Percentiles rank a stretch among this genome's conserved stretches.
phyloP scores from a whole-genome alignment of 2,329 filamentous ascomycete species.

The Fusarium avenaceum region DNA sequence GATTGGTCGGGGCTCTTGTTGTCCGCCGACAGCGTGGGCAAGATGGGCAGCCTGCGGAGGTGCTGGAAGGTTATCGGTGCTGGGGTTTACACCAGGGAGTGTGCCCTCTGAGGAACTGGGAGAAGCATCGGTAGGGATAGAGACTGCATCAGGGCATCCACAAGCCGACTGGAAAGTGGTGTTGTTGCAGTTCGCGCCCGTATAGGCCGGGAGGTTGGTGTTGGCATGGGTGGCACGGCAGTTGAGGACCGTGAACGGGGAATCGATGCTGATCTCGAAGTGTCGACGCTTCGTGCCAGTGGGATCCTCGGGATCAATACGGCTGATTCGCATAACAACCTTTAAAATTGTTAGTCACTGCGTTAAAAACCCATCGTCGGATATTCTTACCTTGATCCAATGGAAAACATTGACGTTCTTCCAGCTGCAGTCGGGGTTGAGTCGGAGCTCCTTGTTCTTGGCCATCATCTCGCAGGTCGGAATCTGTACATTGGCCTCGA shows the following conservation, averaged over 20 bases:
- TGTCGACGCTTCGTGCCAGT: conserved; percentile 80
- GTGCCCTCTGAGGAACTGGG: conserved; percentile 73
- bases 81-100: conserved; percentile 58
- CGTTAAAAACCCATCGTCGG: background rate
- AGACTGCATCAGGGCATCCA: conserved; percentile 69
- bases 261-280: conserved; percentile 97
- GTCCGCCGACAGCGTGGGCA: conserved; percentile 50
- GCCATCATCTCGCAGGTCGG: conserved; percentile 91
- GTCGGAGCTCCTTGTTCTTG: conserved; percentile 72
- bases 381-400: conserved; percentile 85
- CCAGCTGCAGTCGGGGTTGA: conserved; percentile 94
- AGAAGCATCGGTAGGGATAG: conserved; percentile 70
- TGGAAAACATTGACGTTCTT: conserved; percentile 94
- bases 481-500: conserved; percentile 93
- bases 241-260: conserved; percentile 91
- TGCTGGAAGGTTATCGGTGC: conserved; percentile 56
- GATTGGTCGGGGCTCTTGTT: conserved; percentile 75
- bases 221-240: conserved; percentile 95
- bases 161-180: conserved; percentile 61
- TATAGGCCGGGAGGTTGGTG: conserved; percentile 85
- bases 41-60: conserved; percentile 70
- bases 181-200: conserved; percentile 64
- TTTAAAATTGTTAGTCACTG: conserved; percentile 53
- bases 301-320: conserved; percentile 82
- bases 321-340: conserved; percentile 94